These are phyloP conservation scores for Naegleria lovaniensis DNA, from an alignment of 208 protist genomes.

Conservation along the genomic window DNA sequence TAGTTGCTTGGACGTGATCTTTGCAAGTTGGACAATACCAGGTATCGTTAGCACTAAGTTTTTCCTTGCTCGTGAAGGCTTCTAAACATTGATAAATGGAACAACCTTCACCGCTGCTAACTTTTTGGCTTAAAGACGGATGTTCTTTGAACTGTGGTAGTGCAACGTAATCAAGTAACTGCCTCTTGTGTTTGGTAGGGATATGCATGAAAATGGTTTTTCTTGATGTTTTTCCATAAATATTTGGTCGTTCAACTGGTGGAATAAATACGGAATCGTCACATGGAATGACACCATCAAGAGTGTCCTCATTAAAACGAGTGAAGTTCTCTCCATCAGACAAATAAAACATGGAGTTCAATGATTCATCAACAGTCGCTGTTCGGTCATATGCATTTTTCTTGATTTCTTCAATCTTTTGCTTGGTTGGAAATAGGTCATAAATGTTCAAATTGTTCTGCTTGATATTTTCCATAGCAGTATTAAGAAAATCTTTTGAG, in stretches of 20 bases:
- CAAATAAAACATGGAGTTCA: neutral
- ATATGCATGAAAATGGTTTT: slow-evolving; percentile 10
- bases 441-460: neutral
- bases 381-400: neutral
- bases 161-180: neutral
- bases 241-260: neutral
- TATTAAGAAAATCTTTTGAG: neutral
- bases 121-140: neutral
- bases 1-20: slow-evolving; percentile 36
- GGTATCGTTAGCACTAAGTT: slow-evolving; percentile 42
- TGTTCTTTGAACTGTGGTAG: neutral
- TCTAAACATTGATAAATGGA: slow-evolving; percentile 43
- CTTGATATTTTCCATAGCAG: neutral
- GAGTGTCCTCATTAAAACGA: neutral
- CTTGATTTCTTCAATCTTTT: neutral
- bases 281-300: neutral
- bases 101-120: too few relatives aligned
- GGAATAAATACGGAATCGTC: neutral
- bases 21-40: slow-evolving; percentile 59
- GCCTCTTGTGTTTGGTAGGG: neutral
- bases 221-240: neutral
- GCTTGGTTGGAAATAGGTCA: neutral
- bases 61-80: slow-evolving; percentile 44
- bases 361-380: neutral
- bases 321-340: neutral